Evolutionary conservation across 345 rosid species (phyloP).

Genomic region (Aurinia saxatilis): DNA sequence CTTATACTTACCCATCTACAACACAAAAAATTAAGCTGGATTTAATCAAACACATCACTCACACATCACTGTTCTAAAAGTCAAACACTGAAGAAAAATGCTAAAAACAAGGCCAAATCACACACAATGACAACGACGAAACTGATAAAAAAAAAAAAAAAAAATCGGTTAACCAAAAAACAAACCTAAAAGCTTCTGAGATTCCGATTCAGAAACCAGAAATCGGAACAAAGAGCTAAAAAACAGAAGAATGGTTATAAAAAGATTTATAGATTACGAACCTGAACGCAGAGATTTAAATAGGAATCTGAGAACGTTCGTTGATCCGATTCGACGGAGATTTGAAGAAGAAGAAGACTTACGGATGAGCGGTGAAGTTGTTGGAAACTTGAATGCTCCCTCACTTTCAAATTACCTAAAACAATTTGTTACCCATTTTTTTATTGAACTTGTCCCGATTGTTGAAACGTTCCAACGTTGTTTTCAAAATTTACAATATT

Average conservation of each 20-base stretch:
- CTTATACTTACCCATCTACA: conserved; percentile 52
- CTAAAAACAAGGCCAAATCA: neutral
- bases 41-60: neutral
- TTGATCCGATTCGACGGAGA: conserved; percentile 6
- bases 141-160: neutral
- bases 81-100: neutral
- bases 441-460: neutral
- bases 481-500: neutral
- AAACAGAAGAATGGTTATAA: neutral
- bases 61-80: neutral
- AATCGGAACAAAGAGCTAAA: neutral
- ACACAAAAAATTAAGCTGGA: neutral
- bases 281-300: neutral
- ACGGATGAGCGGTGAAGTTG: conserved; percentile 19
- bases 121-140: neutral
- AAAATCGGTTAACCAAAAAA: too few relatives aligned
- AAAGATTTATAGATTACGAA: neutral
- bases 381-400: conserved; percentile 11
- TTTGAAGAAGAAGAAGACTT: conserved; percentile 10
- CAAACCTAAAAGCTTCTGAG: too few relatives aligned
- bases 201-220: neutral
- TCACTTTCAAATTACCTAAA: too few relatives aligned
- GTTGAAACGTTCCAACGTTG: neutral
- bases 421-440: neutral
- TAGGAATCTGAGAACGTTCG: neutral